Base-by-base conservation (phyloP, 768 basidiomycete species). In the Tricholoma matsutake region DNA sequence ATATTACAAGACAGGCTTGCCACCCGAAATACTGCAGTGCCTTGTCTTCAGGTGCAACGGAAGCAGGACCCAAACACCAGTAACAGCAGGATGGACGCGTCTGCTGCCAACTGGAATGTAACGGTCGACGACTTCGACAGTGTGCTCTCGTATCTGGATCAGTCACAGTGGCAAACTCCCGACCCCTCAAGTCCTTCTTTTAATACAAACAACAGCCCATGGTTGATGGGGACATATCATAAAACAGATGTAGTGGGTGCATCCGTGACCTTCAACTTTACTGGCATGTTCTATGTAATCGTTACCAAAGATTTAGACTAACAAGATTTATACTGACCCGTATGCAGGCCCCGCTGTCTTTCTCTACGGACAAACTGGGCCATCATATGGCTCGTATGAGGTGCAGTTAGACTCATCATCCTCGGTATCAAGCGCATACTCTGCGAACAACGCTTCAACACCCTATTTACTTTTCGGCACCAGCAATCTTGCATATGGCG, bases 41-140 rank as follows among this genome's bases (percentile, higher is more conserved):
- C n/a, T n/a, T n/a, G n/a, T n/a, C n/a, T n/a, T n/a, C n/a, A n/a
- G 37, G 31, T 32, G 31, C 31, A 4, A 32, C 31, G 31, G 31
- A 32, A 32, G 8, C 31, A 32, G 31, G 4, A 4, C 31, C 4
- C 37, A 13, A 39, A 9, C 11, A 39, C 11, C 13, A 43, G n/a
- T n/a, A 43, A n/a, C 41, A 43, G 41, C 37, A 20, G 41, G 18
- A 79, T 81, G 80, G 80, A 81, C 60, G n/a, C 67, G 16, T 67
- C 74, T 35, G 79, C 81, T 10, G 73, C 79, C 8, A 81, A 80
- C 63, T 61, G 64, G 34, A 82, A 82, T 57, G 66, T 81, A 20
- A 80, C 80, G 7, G 75, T 80, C 20, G 80, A 81, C 59, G 81
- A 82, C 66, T 82, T 81, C 62, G 80, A 81, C 70, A 78, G 76